Evolutionary conservation across 225 moss, liverwort and hornwort species (phyloP), one percentile per base, ranked within the genome.

Genomic region (Marchantia paleacea): DNA sequence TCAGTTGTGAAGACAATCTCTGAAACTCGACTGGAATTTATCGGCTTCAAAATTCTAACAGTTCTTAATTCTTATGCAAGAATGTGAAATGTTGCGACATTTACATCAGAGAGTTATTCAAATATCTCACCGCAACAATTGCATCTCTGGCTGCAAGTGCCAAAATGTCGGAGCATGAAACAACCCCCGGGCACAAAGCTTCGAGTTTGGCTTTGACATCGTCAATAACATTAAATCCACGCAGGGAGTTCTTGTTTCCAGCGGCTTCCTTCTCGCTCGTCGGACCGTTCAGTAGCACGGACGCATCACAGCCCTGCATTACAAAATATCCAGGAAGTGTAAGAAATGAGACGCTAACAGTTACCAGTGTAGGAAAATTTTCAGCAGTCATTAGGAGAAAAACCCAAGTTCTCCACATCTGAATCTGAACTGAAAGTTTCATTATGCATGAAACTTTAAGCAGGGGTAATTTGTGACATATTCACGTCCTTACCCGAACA

Each of bases 91-190:
- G 39, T 5, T 39, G 39, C 39, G 2, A 2, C 3, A 5, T 2
- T 2, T 5, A 39, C 39, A 39, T 39, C 3, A 12, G 57, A 0
- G 4, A 66, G 66, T 66, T 39, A 39, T 2, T 39, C 3, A 39
- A 2, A 2, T 39, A 39, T 28, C 69, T 30, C 39, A 70, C 69
- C 30, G 31, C 15, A 0, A 30, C 10, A 30, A 70, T 39, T 10
- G 69, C 28, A 12, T 70, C 69, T 30, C 81, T 39, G 10, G 66
- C 81, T 18, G 75, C 75, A 31, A 82, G 66, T 8, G 81, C 81
- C 16, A 90, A 0, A 25, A 90, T 90, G 86, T 90, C 88, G 14
- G 90, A 87, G 68, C 87, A 89, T 2, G 90, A 90, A 54, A 76
- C 63, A 0, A 85, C 58, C 15, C 84, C 76, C 0, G 84, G 79